phyloP scores from a whole-genome alignment of 1,139 yeast species.

The Pichia sp. region DNA sequence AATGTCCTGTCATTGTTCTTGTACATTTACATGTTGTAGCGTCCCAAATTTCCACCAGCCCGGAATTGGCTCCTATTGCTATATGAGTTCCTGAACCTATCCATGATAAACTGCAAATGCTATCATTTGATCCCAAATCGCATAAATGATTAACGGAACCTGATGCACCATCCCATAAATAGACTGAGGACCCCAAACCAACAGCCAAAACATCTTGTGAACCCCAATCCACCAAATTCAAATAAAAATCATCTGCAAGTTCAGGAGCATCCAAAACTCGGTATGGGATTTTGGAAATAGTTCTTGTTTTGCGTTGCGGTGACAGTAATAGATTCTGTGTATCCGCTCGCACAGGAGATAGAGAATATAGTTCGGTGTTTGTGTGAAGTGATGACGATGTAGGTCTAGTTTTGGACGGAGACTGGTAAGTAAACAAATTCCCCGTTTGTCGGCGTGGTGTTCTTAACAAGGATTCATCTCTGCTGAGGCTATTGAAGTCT shows the following conservation, averaged over 20 bases:
- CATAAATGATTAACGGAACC: constrained; percentile 82
- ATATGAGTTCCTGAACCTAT: constrained; percentile 89
- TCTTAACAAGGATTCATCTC: constrained; percentile 13
- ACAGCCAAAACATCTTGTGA: constrained; percentile 83
- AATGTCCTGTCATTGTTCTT: constrained; percentile 89
- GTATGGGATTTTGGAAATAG: constrained; percentile 80
- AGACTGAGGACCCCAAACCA: constrained; percentile 82
- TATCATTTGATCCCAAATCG: constrained; percentile 51
- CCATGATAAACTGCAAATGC: constrained; percentile 84
- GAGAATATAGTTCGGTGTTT: constrained; percentile 67
- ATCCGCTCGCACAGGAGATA: constrained; percentile 86
- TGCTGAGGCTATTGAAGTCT: too few relatives aligned
- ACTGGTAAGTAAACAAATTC: constrained; percentile 62
- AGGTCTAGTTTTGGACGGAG: constrained; percentile 57
- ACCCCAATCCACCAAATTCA: constrained; percentile 95
- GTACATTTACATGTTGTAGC: constrained; percentile 78
- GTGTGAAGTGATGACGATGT: constrained; percentile 48
- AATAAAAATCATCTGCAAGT: constrained; percentile 85
- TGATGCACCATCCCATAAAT: constrained; percentile 83
- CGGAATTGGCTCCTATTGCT: constrained; percentile 85
- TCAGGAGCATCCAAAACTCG: constrained; percentile 96
- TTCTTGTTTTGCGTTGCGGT: constrained; percentile 73
- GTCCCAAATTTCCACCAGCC: constrained; percentile 93
- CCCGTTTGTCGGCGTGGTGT: constrained; percentile 48
- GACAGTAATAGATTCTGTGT: constrained; percentile 71